phyloP scores from a whole-genome alignment of 371 early-diverging fungal genomes.

The Mucor racemosus region DNA sequence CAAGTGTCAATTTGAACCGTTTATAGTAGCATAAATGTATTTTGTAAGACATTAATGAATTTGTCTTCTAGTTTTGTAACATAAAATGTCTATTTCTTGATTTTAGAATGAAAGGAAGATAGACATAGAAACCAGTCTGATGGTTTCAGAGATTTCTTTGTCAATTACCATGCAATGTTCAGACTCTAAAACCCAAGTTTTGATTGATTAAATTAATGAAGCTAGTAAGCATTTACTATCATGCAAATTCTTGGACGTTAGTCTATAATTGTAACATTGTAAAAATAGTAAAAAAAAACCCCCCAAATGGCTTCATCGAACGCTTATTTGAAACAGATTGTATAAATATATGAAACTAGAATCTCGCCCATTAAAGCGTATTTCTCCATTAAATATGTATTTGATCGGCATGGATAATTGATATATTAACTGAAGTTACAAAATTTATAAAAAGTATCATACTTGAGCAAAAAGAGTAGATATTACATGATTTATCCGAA shows the following conservation, averaged over 20 bases:
- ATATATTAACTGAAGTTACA: neutral
- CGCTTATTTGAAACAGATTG: no score
- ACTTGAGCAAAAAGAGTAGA: neutral
- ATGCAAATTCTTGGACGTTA: no score
- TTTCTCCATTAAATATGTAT: neutral
- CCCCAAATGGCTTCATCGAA: no score
- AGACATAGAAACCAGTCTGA: neutral
- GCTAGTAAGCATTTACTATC: no score
- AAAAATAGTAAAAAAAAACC: no score
- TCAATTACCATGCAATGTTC: no score
- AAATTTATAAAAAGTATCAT: neutral
- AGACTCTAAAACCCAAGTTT: no score
- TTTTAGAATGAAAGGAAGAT: neutral
- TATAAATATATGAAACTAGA: no score
- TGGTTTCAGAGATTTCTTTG: neutral
- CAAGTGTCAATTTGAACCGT: neutral
- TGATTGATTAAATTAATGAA: no score
- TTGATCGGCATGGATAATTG: neutral
- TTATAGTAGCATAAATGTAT: neutral
- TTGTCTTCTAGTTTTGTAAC: neutral
- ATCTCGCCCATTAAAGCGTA: neutral
- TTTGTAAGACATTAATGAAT: neutral
- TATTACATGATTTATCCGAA: neutral
- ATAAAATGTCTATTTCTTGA: neutral
- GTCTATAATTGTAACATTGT: no score